Evolutionary conservation across 345 rosid species (phyloP).

Genomic region (Pistacia vera): DNA sequence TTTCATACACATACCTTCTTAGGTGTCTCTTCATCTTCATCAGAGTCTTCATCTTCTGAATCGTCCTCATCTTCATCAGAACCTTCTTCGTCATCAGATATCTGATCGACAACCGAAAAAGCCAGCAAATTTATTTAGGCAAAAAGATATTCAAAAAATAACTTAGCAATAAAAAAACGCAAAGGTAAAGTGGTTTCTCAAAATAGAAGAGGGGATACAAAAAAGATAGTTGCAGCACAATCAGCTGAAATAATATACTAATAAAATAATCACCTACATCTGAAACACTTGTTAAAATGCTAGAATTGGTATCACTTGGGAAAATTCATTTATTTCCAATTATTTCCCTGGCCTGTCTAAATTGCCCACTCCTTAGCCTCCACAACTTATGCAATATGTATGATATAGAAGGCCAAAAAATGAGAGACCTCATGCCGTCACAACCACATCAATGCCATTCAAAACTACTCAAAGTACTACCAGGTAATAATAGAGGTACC

Average conservation of each 20-base stretch:
- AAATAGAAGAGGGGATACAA: not conserved
- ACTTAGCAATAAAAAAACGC: not conserved
- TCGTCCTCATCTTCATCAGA: conserved; percentile 43
- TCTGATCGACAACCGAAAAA: not conserved
- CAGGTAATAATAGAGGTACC: not conserved
- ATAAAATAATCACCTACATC: too few species aligned
- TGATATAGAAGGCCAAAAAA: too few species aligned
- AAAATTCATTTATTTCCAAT: too few species aligned
- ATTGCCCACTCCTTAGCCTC: too few species aligned
- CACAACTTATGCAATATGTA: too few species aligned
- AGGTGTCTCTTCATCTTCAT: conserved; percentile 64
- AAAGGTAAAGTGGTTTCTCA: not conserved
- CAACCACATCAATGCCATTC: not conserved
- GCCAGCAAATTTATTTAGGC: not conserved
- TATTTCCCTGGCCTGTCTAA: too few species aligned
- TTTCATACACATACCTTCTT: conserved; percentile 45
- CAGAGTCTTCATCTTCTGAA: conserved; percentile 32
- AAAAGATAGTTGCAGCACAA: too few species aligned
- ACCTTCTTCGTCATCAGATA: conserved; percentile 28
- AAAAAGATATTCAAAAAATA: not conserved
- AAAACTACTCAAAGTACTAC: not conserved
- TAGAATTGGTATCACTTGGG: too few species aligned
- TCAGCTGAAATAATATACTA: too few species aligned
- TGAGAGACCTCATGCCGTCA: not conserved
- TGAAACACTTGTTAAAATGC: too few species aligned